A percentile compares a stretch with the other conserved stretches of the same genome.
phyloP scores from a whole-genome alignment of 164 flowering plant species.

The Liriodendron chinense region DNA sequence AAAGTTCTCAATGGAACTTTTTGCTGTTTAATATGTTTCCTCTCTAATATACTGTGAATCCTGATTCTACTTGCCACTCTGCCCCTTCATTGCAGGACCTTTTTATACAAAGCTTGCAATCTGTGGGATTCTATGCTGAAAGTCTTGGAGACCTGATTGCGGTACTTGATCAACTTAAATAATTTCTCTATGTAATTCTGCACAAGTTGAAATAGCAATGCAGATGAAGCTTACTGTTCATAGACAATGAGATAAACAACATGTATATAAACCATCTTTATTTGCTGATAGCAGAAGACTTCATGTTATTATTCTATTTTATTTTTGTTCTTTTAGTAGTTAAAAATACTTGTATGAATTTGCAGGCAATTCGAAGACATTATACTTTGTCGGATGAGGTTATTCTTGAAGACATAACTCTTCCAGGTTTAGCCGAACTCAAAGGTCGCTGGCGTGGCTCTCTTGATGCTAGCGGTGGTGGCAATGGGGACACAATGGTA shows the following conservation, averaged over 20 bases:
- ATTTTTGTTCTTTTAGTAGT: not conserved
- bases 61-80: not conserved
- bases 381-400: conserved; percentile 64
- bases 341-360: conserved; percentile 2
- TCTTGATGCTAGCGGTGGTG: conserved; percentile 99
- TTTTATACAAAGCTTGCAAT: conserved; percentile 80
- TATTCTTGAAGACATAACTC: conserved; percentile 73
- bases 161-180: conserved; percentile 40
- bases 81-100: conserved; percentile 57
- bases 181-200: not conserved
- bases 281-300: not conserved
- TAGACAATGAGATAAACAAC: not conserved
- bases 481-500: conserved; percentile 98
- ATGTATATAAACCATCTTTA: not conserved
- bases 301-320: not conserved
- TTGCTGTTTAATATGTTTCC: not conserved
- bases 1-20: not conserved
- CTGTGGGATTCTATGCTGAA: conserved; percentile 69
- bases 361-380: conserved; percentile 64
- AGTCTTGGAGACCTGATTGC: conserved; percentile 68
- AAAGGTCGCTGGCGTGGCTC: conserved; percentile 94
- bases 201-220: not conserved
- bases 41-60: not conserved
- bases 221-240: not conserved
- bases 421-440: conserved; percentile 92